Percentiles rank a stretch among this genome's conserved stretches.
phyloP scores from a whole-genome alignment of 2,329 filamentous ascomycete genomes.

The Diaporthe helianthi region DNA sequence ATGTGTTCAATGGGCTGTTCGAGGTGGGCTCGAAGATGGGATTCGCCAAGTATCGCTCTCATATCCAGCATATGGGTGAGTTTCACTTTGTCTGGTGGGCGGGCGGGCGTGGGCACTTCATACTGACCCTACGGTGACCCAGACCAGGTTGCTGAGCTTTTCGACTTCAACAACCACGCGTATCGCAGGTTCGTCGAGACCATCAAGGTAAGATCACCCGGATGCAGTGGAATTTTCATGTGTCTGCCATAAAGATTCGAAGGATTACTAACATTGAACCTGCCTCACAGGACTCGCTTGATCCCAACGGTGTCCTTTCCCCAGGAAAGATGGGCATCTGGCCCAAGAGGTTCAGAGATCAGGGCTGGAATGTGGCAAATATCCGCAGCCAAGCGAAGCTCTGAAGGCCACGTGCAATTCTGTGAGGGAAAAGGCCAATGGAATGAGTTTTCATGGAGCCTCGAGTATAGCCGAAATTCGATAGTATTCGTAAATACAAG shows the following conservation, averaged over 20 bases:
- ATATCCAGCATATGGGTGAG: conserved; percentile 50
- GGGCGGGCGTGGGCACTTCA: background rate
- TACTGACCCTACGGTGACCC: conserved; percentile 1
- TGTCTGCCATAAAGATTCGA: rapidly evolving
- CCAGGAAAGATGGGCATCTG: conserved; percentile 50
- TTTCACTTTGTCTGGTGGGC: background rate
- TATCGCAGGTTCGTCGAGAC: conserved; percentile 49
- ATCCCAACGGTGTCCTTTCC: conserved; percentile 47
- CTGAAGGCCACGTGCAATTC: background rate
- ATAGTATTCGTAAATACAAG: background rate
- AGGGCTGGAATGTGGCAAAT: background rate
- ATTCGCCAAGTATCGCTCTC: conserved; percentile 48
- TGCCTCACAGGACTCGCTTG: conserved; percentile 43
- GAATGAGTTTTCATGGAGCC: too few relatives aligned
- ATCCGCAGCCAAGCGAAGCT: background rate
- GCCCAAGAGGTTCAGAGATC: conserved; percentile 34
- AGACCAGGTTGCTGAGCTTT: conserved; percentile 48
- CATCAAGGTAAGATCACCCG: conserved; percentile 43
- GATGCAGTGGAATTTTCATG: background rate
- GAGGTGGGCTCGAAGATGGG: conserved; percentile 45
- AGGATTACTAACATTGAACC: background rate
- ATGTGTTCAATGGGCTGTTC: conserved; percentile 45
- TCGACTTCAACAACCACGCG: conserved; percentile 48
- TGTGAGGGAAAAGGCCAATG: rapidly evolving
- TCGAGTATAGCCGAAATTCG: rapidly evolving